Evolutionary conservation across 768 basidiomycete genomes (phyloP).

Genomic region (Kwoniella bestiolae): DNA sequence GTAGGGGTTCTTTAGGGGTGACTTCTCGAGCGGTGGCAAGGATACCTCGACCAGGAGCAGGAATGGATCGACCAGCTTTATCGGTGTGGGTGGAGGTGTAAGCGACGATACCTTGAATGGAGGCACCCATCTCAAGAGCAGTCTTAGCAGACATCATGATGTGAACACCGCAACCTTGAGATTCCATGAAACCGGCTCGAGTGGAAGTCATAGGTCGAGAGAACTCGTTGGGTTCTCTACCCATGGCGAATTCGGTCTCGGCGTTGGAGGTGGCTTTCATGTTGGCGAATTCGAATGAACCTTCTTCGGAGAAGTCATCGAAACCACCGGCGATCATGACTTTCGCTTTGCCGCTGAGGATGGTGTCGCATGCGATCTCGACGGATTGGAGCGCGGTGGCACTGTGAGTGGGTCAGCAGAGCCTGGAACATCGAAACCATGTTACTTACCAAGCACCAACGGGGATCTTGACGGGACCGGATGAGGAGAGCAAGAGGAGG

Average conservation of each 20-base stretch:
- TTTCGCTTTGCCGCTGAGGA: constrained; percentile 94
- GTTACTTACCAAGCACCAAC: constrained; percentile 78
- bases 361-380: constrained; percentile 96
- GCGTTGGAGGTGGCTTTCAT: constrained; percentile 99
- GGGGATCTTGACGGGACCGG: constrained; percentile 97
- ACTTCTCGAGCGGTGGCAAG: constrained; percentile 86
- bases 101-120: constrained; percentile 89
- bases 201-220: constrained; percentile 96
- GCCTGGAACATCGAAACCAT: constrained; percentile 60
- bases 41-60: constrained; percentile 93
- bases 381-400: constrained; percentile 97
- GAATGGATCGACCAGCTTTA: constrained; percentile 97
- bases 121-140: constrained; percentile 88
- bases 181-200: constrained; percentile 97
- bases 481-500: constrained; percentile 88
- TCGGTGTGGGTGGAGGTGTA: constrained; percentile 94
- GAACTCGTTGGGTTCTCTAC: constrained; percentile 98
- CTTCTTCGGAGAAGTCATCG: constrained; percentile 97
- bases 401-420: constrained; percentile 48
- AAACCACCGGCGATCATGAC: constrained; percentile 99
- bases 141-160: constrained; percentile 97
- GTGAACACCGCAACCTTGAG: constrained; percentile 94
- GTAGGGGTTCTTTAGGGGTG: constrained; percentile 74
- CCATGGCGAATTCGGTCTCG: constrained; percentile 97
- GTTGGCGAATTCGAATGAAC: constrained; percentile 98